Conservation (phyloP, 768 basidiomycete genomes). For the Mycena floridula region DNA sequence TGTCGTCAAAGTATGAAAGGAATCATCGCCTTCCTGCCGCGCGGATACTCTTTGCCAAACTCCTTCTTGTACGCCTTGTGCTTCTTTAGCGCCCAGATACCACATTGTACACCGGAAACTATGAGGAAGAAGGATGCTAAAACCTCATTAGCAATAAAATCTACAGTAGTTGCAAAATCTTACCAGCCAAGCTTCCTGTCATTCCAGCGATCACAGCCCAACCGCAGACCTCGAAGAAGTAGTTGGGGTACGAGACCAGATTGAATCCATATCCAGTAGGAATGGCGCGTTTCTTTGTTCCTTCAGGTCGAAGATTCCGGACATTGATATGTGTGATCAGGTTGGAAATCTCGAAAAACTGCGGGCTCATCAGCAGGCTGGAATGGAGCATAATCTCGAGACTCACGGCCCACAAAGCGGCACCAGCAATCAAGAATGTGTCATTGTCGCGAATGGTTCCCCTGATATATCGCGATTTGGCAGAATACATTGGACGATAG, state of each 20-base stretch:
- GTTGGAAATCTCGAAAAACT: conserved; percentile 88
- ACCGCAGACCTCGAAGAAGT: conserved; percentile 81
- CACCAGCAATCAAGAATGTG: conserved; percentile 59
- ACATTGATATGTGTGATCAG: conserved; percentile 76
- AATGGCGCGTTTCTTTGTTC: conserved; percentile 73
- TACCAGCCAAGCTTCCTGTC: conserved; percentile 74
- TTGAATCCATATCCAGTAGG: conserved; percentile 92
- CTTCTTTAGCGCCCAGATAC: conserved; percentile 86
- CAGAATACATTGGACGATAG: conserved; percentile 77
- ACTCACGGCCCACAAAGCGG: conserved; percentile 73
- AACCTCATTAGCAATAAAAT: background rate
- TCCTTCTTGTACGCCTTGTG: conserved; percentile 88
- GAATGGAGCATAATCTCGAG: conserved; percentile 1
- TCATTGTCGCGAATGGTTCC: conserved; percentile 61
- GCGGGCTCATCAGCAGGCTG: conserved; percentile 2
- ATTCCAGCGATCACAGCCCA: conserved; percentile 71
- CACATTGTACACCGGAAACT: conserved; percentile 65
- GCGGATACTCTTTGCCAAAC: conserved; percentile 83
- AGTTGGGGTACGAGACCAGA: conserved; percentile 86
- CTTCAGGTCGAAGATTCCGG: conserved; percentile 76
- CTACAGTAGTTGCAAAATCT: conserved; percentile 19
- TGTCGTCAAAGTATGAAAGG: conserved; percentile 60
- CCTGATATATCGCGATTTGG: conserved; percentile 52
- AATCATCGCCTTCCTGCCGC: conserved; percentile 67
- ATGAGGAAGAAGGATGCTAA: conserved; percentile 61